A percentile compares a stretch with the other conserved stretches of the same genome.
These are phyloP conservation scores for Rhodotorula graminis DNA, from an alignment of 768 basidiomycete genomes.

Conservation along the genomic window DNA sequence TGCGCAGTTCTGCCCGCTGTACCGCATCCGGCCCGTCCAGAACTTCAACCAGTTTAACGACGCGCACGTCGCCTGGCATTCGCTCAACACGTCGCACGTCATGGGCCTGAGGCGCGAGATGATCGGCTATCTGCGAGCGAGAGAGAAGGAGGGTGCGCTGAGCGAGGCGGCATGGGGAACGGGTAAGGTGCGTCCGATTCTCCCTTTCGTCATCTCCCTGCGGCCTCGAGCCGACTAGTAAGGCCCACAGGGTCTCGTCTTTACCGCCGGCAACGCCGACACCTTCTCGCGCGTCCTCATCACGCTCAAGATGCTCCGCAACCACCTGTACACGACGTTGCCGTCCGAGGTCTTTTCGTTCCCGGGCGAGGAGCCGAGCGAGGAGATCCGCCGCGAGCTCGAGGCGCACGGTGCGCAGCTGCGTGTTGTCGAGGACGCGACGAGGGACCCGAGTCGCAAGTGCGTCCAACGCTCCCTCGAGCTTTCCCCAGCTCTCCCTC, in stretches of 20 bases:
- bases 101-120: constrained; percentile 6
- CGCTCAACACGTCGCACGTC: constrained; percentile 7
- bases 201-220: background rate
- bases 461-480: background rate
- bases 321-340: constrained; percentile 39
- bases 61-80: constrained; percentile 7
- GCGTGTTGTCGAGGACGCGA: constrained; percentile 38
- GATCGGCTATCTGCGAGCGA: constrained; percentile 5
- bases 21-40: constrained; percentile 26
- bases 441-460: constrained; percentile 34
- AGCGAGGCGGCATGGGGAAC: constrained; percentile 4
- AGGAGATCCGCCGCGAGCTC: constrained; percentile 39
- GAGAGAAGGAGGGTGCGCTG: constrained; percentile 18
- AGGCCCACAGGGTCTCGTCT: constrained; percentile 26
- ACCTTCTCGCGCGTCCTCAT: constrained; percentile 42
- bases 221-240: background rate
- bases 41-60: constrained; percentile 20
- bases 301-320: constrained; percentile 39
- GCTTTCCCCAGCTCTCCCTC: background rate
- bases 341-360: constrained; percentile 47
- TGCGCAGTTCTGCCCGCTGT: constrained; percentile 19
- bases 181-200: constrained; percentile 6
- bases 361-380: constrained; percentile 46
- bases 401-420: constrained; percentile 45
- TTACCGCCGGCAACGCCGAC: constrained; percentile 50